Evolutionary conservation across 805 yeast species (phyloP).

Genomic region (Pichia heedii): DNA sequence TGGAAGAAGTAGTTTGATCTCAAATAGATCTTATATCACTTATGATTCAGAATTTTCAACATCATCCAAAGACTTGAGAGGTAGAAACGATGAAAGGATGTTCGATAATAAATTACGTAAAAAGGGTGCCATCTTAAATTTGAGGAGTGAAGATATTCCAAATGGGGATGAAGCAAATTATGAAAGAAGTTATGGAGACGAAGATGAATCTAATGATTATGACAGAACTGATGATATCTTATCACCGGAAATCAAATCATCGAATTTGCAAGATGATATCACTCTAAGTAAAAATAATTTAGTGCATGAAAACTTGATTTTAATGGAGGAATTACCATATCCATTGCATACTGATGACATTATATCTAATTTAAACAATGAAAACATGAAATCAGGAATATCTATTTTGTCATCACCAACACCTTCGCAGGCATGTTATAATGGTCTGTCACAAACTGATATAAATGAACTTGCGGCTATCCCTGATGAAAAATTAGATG

Average conservation of each 20-base stretch:
- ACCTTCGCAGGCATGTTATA: constrained; percentile 29
- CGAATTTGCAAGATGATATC: background rate
- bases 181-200: background rate
- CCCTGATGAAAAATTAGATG: constrained; percentile 65
- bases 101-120: constrained; percentile 29
- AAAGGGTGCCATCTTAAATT: constrained; percentile 40
- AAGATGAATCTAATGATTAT: background rate
- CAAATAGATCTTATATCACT: constrained; percentile 42
- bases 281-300: background rate
- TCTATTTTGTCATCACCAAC: constrained; percentile 29
- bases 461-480: constrained; percentile 74
- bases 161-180: constrained; percentile 1
- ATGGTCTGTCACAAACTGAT: constrained; percentile 45
- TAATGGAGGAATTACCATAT: constrained; percentile 8
- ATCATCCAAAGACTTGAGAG: constrained; percentile 6
- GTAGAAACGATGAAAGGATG: constrained; percentile 11
- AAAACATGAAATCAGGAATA: constrained; percentile 14
- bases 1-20: constrained; percentile 31
- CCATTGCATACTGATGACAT: constrained; percentile 10
- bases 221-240: background rate
- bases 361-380: background rate
- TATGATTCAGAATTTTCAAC: constrained; percentile 49
- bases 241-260: too few relatives aligned
- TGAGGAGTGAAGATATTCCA: constrained; percentile 28
- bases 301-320: background rate